Evolutionary conservation across 345 rosid genomes (phyloP).

Genomic region (Dipteronia sinensis): DNA sequence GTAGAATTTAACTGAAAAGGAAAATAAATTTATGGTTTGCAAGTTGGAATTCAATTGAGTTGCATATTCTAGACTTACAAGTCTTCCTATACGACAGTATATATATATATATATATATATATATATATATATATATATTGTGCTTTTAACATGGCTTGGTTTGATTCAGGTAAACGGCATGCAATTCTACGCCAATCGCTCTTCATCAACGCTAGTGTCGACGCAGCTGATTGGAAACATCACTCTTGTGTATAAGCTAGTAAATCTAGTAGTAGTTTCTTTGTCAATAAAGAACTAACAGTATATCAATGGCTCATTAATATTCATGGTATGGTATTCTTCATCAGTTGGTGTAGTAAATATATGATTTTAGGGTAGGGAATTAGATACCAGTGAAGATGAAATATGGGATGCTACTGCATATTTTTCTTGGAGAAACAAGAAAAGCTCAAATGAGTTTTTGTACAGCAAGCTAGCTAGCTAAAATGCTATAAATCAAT

Average conservation of each 20-base stretch:
- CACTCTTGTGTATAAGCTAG: conserved; percentile 7
- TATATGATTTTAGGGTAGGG: conserved; percentile 1
- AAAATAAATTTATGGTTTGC: neutral
- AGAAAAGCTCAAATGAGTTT: neutral
- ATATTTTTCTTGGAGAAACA: neutral
- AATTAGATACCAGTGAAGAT: neutral
- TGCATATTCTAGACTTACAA: neutral
- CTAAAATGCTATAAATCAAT: conserved; percentile 1
- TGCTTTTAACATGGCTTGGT: too few species aligned
- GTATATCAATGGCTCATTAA: neutral
- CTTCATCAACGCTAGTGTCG: conserved; percentile 2
- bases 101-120: too few species aligned
- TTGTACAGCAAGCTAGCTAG: neutral
- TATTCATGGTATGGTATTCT: neutral
- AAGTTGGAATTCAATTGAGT: neutral
- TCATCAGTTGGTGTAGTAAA: neutral
- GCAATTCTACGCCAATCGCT: neutral
- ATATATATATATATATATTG: too few species aligned
- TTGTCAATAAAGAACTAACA: conserved; percentile 18
- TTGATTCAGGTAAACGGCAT: conserved; percentile 11
- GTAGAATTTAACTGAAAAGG: neutral
- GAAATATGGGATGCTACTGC: neutral
- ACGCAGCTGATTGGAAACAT: conserved; percentile 8
- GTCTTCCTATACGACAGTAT: too few species aligned
- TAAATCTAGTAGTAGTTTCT: conserved; percentile 8